These are phyloP conservation scores for Potentilla sterilis DNA, from an alignment of 306 rosid species.

Conservation along the genomic window DNA sequence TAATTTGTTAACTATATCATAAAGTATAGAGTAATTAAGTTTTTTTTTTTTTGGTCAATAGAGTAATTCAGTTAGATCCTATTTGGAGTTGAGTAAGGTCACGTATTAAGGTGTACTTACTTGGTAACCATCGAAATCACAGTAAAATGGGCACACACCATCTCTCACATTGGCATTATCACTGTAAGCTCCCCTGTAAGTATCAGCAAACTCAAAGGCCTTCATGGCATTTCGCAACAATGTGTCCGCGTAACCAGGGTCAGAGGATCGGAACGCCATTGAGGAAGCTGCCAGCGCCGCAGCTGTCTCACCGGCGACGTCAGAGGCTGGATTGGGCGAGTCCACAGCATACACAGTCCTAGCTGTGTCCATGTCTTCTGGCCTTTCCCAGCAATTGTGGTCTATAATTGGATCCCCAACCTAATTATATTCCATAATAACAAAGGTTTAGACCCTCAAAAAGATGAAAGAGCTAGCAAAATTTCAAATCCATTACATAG, in stretches of 20 bases:
- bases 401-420: slow-evolving; percentile 84
- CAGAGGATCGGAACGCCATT: slow-evolving; percentile 66
- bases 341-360: slow-evolving; percentile 80
- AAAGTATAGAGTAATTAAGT: background rate
- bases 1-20: background rate
- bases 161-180: slow-evolving; percentile 60
- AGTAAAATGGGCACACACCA: slow-evolving; percentile 83
- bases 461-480: background rate
- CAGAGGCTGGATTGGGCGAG: slow-evolving; percentile 85
- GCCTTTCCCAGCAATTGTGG: slow-evolving; percentile 91
- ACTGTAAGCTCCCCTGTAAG: slow-evolving; percentile 80
- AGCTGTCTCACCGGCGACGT: slow-evolving; percentile 82
- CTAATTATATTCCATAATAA: slow-evolving; percentile 26
- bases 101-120: slow-evolving; percentile 25
- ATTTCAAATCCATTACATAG: background rate
- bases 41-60: background rate
- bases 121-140: slow-evolving; percentile 92
- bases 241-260: slow-evolving; percentile 65
- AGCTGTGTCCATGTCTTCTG: slow-evolving; percentile 89
- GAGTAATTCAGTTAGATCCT: background rate
- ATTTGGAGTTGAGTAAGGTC: background rate
- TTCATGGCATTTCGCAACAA: slow-evolving; percentile 61
- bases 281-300: slow-evolving; percentile 86
- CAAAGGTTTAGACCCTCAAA: background rate
- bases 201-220: slow-evolving; percentile 76